Percentiles rank a stretch among this genome's conserved stretches.
phyloP scores from a whole-genome alignment of 257 asterid species.

The Lavandula angustifolia region DNA sequence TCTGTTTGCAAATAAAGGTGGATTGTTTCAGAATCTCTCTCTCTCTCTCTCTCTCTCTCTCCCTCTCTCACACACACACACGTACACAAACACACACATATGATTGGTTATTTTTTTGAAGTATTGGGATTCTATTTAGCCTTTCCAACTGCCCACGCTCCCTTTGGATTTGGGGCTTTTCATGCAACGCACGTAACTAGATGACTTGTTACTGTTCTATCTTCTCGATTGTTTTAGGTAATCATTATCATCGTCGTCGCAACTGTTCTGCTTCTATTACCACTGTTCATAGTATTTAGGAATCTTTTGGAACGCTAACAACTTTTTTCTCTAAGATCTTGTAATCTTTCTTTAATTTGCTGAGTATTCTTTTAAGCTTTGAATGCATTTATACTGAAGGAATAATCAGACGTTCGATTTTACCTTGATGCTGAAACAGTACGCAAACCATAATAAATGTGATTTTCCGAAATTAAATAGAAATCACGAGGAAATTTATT shows the following conservation, averaged over 20 bases:
- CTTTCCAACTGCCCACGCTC: neutral
- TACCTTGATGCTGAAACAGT: too few species aligned
- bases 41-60: neutral
- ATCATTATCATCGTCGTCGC: neutral
- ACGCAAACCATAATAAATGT: too few species aligned
- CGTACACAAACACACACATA: too few species aligned
- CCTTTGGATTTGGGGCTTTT: neutral
- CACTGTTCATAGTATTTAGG: neutral
- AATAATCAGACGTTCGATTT: too few species aligned
- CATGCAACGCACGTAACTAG: neutral
- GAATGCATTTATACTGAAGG: too few species aligned
- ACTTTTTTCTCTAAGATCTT: neutral
- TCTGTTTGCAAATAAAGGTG: constrained; percentile 45
- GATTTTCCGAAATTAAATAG: too few species aligned
- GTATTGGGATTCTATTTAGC: neutral
- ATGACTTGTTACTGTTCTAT: neutral
- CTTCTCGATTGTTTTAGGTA: neutral
- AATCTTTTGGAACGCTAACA: neutral
- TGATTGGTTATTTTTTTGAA: too few species aligned
- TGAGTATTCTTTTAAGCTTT: too few species aligned
- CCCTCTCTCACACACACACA: too few species aligned
- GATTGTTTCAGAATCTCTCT: constrained; percentile 26
- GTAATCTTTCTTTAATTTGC: neutral
- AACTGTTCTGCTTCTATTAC: neutral
- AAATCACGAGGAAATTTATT: too few species aligned